Conservation (phyloP, 768 basidiomycete species). For the Pleurotus pulmonarius region DNA sequence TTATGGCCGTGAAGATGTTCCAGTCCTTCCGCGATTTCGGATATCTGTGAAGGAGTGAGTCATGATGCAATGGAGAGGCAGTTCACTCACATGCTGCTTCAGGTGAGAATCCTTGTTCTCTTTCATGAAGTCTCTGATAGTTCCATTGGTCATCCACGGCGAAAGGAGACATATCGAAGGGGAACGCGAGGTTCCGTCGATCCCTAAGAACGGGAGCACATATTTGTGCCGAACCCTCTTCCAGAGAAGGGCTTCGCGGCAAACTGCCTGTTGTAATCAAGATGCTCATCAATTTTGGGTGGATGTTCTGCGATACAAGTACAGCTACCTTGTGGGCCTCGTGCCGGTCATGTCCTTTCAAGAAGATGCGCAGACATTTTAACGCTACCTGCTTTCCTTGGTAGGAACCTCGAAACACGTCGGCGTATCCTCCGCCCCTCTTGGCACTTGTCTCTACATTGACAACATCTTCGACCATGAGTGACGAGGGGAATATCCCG, state of each 20-base stretch:
- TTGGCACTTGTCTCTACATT: background rate
- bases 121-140: conserved; percentile 16
- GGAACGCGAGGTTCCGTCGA: conserved; percentile 7
- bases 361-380: background rate
- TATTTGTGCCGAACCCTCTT: background rate
- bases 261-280: background rate
- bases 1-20: conserved; percentile 17
- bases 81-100: background rate
- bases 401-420: background rate
- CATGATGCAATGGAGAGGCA: background rate
- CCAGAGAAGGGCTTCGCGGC: conserved; percentile 1
- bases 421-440: background rate
- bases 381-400: background rate
- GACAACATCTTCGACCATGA: background rate
- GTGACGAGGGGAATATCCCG: background rate
- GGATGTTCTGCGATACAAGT: background rate
- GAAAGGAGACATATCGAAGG: conserved; percentile 18
- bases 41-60: background rate
- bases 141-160: conserved; percentile 24
- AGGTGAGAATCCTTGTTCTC: conserved; percentile 2
- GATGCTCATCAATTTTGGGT: background rate
- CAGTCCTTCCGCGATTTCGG: conserved; percentile 26
- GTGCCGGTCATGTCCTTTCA: background rate
- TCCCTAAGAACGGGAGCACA: background rate
- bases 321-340: background rate